A percentile compares a stretch with the other conserved stretches of the same genome.
Evolutionary conservation across 148 eudicot species (phyloP).

Genomic region (Gaultheria prostrata): DNA sequence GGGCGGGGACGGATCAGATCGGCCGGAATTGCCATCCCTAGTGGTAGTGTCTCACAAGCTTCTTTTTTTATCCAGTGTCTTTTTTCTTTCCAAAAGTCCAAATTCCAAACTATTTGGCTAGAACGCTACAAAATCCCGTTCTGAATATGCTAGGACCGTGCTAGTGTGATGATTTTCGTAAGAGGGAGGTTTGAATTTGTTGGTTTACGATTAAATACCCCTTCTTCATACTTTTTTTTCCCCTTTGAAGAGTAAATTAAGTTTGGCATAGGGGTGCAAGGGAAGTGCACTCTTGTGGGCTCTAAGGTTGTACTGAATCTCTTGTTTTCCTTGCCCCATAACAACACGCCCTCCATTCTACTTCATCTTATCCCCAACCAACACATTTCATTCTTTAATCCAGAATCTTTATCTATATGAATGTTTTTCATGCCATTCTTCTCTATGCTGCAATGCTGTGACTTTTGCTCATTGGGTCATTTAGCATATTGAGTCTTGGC

Average conservation of each 20-base stretch:
- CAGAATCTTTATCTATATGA: background rate
- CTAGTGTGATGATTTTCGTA: background rate
- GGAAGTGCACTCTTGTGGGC: background rate
- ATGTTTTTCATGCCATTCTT: background rate
- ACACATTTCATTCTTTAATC: background rate
- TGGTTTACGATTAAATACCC: background rate
- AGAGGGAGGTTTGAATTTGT: background rate
- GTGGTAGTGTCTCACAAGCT: no score
- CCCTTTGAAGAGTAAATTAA: background rate
- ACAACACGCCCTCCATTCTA: background rate
- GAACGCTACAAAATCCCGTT: background rate
- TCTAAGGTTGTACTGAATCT: background rate
- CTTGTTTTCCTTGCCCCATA: background rate
- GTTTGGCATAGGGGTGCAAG: background rate
- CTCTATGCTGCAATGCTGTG: no score
- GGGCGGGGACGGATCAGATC: no score
- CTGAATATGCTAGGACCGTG: background rate
- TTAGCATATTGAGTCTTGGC: background rate
- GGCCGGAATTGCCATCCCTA: no score
- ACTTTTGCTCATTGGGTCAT: background rate
- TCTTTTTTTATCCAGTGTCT: background rate
- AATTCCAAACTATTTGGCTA: background rate
- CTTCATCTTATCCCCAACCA: background rate
- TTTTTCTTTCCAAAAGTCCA: background rate
- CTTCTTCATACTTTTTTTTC: background rate